A percentile compares a stretch with the other conserved stretches of the same genome.
These are phyloP conservation scores for Botryosphaeria dothidea DNA, from an alignment of 2,329 filamentous ascomycete genomes.

Conservation along the genomic window DNA sequence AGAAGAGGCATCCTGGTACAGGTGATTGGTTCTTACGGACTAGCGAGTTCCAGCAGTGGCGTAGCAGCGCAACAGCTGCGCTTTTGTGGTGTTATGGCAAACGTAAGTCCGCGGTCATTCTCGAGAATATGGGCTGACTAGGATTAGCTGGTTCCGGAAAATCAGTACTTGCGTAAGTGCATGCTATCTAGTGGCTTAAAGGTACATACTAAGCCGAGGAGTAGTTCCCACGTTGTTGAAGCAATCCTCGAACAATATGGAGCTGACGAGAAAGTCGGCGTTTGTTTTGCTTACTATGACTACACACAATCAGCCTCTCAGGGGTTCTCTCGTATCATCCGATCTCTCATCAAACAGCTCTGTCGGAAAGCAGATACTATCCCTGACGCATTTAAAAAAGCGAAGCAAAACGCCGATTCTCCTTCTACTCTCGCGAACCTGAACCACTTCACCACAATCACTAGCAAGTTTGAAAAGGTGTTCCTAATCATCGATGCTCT, in stretches of 20 bases:
- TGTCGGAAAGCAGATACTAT: constrained; percentile 10
- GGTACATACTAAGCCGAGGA: constrained; percentile 6
- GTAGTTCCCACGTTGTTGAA: constrained; percentile 22
- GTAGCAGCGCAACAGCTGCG: constrained; percentile 16
- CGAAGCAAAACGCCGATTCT: neutral
- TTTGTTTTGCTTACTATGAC: constrained; percentile 29
- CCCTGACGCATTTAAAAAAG: neutral
- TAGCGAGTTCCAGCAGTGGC: constrained; percentile 24
- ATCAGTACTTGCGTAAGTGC: constrained; percentile 24
- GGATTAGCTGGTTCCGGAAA: constrained; percentile 26
- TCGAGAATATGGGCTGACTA: neutral
- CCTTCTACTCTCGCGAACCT: neutral
- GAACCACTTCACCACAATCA: neutral
- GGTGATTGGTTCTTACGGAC: constrained; percentile 25
- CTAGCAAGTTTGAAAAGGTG: neutral
- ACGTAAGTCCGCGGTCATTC: neutral
- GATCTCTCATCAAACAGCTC: constrained; percentile 21
- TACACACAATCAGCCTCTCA: constrained; percentile 22
- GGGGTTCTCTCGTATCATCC: constrained; percentile 14
- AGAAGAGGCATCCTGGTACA: constrained; percentile 25
- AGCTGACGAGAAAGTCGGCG: constrained; percentile 18
- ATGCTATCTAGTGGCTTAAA: neutral
- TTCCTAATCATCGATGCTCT: constrained; percentile 10
- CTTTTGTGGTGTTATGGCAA: constrained; percentile 29
- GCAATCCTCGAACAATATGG: constrained; percentile 21